Conservation (phyloP, 2,329 filamentous ascomycete genomes). For the Beauveria asiatica region DNA sequence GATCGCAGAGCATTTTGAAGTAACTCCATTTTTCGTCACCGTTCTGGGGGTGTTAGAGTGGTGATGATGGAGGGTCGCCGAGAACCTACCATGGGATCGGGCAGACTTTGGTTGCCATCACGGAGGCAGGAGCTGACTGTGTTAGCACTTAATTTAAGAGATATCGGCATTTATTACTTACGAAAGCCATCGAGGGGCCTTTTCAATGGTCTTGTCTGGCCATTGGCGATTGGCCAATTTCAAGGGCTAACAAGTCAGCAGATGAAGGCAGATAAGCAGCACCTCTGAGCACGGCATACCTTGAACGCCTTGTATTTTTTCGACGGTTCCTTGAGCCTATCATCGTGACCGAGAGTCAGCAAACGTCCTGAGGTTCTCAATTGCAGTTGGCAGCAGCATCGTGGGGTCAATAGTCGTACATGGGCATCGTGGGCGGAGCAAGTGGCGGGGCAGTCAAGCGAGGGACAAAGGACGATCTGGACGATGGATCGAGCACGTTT, state of each 20-base stretch:
- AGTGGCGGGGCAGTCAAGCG: neutral
- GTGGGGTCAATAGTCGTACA: neutral
- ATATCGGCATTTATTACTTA: slow-evolving; percentile 24
- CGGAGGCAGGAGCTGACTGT: slow-evolving; percentile 46
- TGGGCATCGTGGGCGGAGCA: slow-evolving; percentile 4
- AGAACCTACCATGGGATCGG: slow-evolving; percentile 75
- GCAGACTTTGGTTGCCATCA: slow-evolving; percentile 90
- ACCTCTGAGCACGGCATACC: neutral
- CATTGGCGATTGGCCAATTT: slow-evolving; percentile 68
- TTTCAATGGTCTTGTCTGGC: slow-evolving; percentile 74
- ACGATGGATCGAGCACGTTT: neutral
- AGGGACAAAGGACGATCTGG: neutral
- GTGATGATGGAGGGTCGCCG: neutral
- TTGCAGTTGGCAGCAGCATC: neutral
- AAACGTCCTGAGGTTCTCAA: neutral
- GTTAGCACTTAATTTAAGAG: neutral
- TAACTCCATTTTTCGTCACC: slow-evolving; percentile 91
- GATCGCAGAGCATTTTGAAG: slow-evolving; percentile 86
- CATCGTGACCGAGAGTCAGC: neutral
- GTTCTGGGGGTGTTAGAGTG: slow-evolving; percentile 45
- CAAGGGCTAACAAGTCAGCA: slow-evolving; percentile 24
- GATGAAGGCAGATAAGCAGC: too few species aligned
- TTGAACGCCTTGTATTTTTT: slow-evolving; percentile 65
- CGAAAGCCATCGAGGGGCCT: slow-evolving; percentile 82
- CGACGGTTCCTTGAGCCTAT: slow-evolving; percentile 63